Evolutionary conservation across 148 eudicot species (phyloP).

Genomic region (Linanthus parryae): DNA sequence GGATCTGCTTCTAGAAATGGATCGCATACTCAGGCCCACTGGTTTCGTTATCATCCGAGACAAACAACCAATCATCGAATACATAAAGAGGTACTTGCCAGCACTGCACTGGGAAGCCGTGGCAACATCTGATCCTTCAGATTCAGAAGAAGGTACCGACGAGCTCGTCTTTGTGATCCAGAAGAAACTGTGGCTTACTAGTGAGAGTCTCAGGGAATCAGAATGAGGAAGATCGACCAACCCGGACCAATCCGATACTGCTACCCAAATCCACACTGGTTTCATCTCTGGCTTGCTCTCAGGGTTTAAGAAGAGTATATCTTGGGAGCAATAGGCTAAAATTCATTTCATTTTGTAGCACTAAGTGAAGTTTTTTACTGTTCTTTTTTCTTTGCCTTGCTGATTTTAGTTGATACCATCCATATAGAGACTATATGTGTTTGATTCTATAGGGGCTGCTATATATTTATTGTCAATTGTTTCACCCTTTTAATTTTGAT

Average conservation of each 20-base stretch:
- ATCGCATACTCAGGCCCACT: constrained; percentile 85
- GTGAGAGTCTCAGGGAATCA: constrained; percentile 48
- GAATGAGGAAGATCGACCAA: constrained; percentile 28
- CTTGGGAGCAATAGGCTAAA: constrained; percentile 11
- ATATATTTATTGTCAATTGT: neutral
- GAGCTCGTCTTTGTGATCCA: constrained; percentile 62
- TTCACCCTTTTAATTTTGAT: neutral
- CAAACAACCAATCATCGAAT: constrained; percentile 59
- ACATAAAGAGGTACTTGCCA: constrained; percentile 62
- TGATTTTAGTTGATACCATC: constrained; percentile 25
- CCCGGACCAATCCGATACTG: neutral
- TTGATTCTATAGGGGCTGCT: neutral
- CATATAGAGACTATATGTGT: no score
- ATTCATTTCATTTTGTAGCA: constrained; percentile 21
- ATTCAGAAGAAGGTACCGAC: constrained; percentile 58
- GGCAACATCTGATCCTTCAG: constrained; percentile 51
- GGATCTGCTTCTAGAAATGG: constrained; percentile 91
- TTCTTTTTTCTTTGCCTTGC: constrained; percentile 11
- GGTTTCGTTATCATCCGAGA: constrained; percentile 81
- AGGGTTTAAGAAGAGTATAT: constrained; percentile 16
- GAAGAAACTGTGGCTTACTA: constrained; percentile 84
- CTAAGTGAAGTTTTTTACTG: constrained; percentile 7
- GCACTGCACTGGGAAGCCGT: constrained; percentile 95
- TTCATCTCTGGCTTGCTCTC: constrained; percentile 15
- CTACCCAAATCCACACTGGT: neutral